These are phyloP conservation scores for Panaeolus papilionaceus DNA, from an alignment of 768 basidiomycete genomes.

Conservation along the genomic window DNA sequence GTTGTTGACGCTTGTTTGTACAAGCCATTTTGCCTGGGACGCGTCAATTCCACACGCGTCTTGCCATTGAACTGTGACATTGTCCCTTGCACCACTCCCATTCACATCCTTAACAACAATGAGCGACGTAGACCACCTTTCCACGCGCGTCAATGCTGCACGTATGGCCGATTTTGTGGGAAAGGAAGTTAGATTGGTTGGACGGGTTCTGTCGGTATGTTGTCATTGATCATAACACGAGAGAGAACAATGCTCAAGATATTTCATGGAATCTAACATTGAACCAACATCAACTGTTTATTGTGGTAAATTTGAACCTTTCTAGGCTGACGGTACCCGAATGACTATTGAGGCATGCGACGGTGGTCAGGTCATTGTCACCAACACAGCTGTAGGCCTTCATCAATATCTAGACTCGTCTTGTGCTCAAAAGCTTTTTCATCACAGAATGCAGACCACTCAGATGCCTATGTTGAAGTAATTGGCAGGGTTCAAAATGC, in stretches of 20 bases:
- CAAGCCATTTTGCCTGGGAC: slow-evolving; percentile 17
- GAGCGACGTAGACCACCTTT: slow-evolving; percentile 30
- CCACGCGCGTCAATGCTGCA: slow-evolving; percentile 67
- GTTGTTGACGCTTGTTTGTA: slow-evolving; percentile 26
- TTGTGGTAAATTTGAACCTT: not conserved
- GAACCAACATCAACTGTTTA: slow-evolving; percentile 12
- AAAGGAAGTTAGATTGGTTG: slow-evolving; percentile 63
- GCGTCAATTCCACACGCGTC: slow-evolving; percentile 14
- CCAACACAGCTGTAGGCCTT: slow-evolving; percentile 44
- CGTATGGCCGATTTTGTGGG: slow-evolving; percentile 58
- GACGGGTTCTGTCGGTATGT: slow-evolving; percentile 63
- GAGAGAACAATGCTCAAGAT: slow-evolving; percentile 19
- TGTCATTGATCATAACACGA: not conserved
- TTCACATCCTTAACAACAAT: slow-evolving; percentile 22
- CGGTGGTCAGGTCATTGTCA: slow-evolving; percentile 63
- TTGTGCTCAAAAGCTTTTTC: slow-evolving; percentile 11
- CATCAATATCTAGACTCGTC: not conserved
- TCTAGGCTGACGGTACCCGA: slow-evolving; percentile 47
- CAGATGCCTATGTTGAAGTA: slow-evolving; percentile 67
- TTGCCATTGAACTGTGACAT: slow-evolving; percentile 1
- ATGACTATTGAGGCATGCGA: slow-evolving; percentile 72
- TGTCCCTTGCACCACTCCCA: not conserved
- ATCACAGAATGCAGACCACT: slow-evolving; percentile 48
- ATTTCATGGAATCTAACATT: slow-evolving; percentile 4
- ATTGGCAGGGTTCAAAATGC: slow-evolving; percentile 65